Evolutionary conservation across 75 land plant genomes (phyloP).

Genomic region (Sequoia sempervirens): DNA sequence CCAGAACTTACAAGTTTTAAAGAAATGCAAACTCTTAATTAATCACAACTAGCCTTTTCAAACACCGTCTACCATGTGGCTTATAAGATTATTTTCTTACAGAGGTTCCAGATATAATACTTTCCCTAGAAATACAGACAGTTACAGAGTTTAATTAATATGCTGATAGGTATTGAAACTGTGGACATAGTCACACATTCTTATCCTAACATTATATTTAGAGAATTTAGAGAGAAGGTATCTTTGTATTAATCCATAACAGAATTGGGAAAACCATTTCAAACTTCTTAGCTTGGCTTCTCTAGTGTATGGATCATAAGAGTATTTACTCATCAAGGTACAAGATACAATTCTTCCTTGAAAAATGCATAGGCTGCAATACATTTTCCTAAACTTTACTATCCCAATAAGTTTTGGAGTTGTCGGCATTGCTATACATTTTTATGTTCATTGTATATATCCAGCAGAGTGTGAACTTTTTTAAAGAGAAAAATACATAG

Average conservation of each 20-base stretch:
- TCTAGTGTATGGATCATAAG: neutral
- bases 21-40: neutral
- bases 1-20: neutral
- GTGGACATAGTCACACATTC: neutral
- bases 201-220: neutral
- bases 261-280: neutral
- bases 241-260: neutral
- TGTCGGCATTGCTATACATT: neutral
- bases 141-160: neutral
- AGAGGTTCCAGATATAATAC: neutral
- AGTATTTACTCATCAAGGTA: neutral
- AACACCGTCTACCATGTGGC: neutral
- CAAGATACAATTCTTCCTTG: neutral
- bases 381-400: neutral
- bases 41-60: neutral
- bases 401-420: neutral
- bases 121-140: neutral
- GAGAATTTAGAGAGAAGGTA: neutral
- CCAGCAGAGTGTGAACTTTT: no score
- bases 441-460: no score
- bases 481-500: no score
- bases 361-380: neutral
- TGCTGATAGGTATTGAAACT: neutral
- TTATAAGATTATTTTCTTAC: neutral
- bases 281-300: neutral